Base-by-base conservation (phyloP, 2,329 filamentous ascomycete species). In the Orbilia ellipsospora region DNA sequence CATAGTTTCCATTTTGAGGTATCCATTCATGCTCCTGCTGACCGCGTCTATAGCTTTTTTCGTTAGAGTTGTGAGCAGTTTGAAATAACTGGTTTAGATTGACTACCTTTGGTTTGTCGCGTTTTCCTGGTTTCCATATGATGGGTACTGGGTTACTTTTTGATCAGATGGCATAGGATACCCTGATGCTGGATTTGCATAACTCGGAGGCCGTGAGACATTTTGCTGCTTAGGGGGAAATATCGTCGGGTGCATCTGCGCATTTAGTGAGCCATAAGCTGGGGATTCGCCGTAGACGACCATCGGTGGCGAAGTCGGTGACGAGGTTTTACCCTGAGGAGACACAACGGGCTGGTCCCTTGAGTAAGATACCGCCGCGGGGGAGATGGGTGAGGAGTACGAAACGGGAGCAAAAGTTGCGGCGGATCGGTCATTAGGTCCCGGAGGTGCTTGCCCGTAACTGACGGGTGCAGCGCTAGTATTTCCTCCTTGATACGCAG, bases 1-100 rank as follows among this genome's bases (percentile, higher is more conserved):
- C 16, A 15, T 20, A n/a, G n/a, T 54, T 72, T 10, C 10, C 12
- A 23, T 16, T 23, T 15, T 28, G 48, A 23, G 59, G 69, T 6
- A 40, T 8, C 51, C 54, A 69, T 36, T 67, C 51, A 20, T 73
- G 69, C 45, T 73, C 69, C 42, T 73, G 69, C 13, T 65, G 23
- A n/a, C 59, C 62, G 28, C 66, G 16, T 2, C 10, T 16, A 57
- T 12, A 16, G 1, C 8, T 26, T 26, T 45, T 23, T 23, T 20
- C 44, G 5, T 2, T 44, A 4, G 16, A n/a, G 23, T 2, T n/a
- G 3, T 15, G 44, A 50, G 20, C 4, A 50, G 7, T 18, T 48
- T 6, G 1, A 48, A 48, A n/a, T 48, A 7, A 18, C 5, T 4
- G 13, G 16, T 1, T 12, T 48, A 44, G 13, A 48, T 48, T n/a